These are phyloP conservation scores for Arabidopsis thaliana DNA, from an alignment of 345 rosid genomes.

Conservation along the genomic window DNA sequence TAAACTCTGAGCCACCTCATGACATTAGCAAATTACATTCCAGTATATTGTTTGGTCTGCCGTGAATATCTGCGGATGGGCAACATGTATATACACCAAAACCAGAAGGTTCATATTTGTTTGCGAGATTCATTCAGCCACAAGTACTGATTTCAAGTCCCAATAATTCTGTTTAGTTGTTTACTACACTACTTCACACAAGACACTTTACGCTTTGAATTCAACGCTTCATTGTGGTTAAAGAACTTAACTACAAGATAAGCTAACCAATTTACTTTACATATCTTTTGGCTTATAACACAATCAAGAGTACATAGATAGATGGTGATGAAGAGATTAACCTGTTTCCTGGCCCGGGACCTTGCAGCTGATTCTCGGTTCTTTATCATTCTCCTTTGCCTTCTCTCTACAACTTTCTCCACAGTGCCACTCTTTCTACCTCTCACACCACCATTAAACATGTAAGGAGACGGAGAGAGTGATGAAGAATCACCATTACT, in stretches of 20 bases:
- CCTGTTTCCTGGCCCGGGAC: conserved; percentile 99
- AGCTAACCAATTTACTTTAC: not conserved
- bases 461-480: conserved; percentile 76
- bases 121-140: conserved; percentile 16
- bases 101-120: conserved; percentile 29
- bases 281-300: not conserved
- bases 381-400: conserved; percentile 99
- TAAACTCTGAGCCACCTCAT: conserved; percentile 2
- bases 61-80: conserved; percentile 26
- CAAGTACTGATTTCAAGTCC: conserved; percentile 17
- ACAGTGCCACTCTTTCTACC: conserved; percentile 74
- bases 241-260: conserved; percentile 17
- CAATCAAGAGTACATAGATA: not conserved
- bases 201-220: not conserved
- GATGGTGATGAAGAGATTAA: conserved; percentile 22
- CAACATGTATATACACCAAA: conserved; percentile 36
- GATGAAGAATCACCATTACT: conserved; percentile 84
- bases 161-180: not conserved
- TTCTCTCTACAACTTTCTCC: conserved; percentile 97
- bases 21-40: conserved; percentile 35
- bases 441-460: conserved; percentile 71
- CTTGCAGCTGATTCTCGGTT: conserved; percentile 98
- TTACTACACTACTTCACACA: not conserved
- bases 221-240: not conserved
- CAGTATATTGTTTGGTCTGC: conserved; percentile 17